phyloP scores from a whole-genome alignment of 495 filamentous ascomycete genomes.

The Penicillium angulare region DNA sequence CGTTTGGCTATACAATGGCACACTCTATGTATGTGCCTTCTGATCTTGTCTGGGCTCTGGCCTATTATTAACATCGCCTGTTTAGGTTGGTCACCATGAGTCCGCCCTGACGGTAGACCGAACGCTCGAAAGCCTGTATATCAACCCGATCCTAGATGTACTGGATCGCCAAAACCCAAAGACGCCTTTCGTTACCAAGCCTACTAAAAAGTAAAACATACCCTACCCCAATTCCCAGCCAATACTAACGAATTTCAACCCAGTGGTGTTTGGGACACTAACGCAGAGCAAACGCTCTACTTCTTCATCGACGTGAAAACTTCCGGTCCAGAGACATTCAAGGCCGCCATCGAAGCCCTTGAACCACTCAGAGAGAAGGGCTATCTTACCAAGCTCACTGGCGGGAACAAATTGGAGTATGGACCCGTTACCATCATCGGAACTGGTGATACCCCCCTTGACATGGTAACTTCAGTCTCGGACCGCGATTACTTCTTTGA shows the following conservation, averaged over 20 bases:
- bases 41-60: not conserved
- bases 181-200: conserved; percentile 32
- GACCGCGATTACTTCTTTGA: conserved; percentile 64
- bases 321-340: conserved; percentile 47
- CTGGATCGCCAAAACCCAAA: conserved; percentile 49
- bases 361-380: conserved; percentile 60
- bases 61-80: not conserved
- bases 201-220: conserved; percentile 36
- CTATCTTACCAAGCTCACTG: conserved; percentile 59
- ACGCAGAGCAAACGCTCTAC: conserved; percentile 59
- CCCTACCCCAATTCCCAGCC: not conserved
- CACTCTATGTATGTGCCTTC: conserved; percentile 53
- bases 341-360: conserved; percentile 59
- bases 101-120: conserved; percentile 48
- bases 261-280: conserved; percentile 49
- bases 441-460: conserved; percentile 75
- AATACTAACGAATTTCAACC: not conserved
- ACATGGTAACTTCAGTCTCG: conserved; percentile 49
- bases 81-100: conserved; percentile 54
- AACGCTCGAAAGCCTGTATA: conserved; percentile 55
- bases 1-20: conserved; percentile 75
- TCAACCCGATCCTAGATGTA: conserved; percentile 55
- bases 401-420: conserved; percentile 39
- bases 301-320: conserved; percentile 75
- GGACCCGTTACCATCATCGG: conserved; percentile 75